Evolutionary conservation across 768 basidiomycete genomes (phyloP), one percentile per base, ranked within the genome.

Genomic region (Calvatia gigantea): DNA sequence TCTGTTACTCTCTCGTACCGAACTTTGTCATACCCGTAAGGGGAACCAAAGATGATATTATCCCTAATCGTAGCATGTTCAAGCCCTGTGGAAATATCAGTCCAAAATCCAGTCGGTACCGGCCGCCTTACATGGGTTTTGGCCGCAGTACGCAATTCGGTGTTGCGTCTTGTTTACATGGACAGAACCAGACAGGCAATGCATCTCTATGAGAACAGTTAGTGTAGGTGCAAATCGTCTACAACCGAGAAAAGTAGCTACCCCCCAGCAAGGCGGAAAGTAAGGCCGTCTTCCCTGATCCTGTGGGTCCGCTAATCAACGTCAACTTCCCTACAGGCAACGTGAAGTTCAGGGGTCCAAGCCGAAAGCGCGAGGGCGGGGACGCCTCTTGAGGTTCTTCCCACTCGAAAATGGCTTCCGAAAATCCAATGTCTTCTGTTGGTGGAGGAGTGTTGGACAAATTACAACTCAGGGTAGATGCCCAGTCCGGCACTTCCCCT

Each of bases 61-160:
- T 91, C 89, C 19, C 81, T 75, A 55, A 94, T 90, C 0, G 89
- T 88, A 1, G 87, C 89, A 65, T 91, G 87, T 64, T 89, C 85
- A 6, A 91, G 77, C 87, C 87, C 89, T 74, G 69, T 45, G 41
- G 57, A 46, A 31, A 15, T 17, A 17, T 37, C 27, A 43, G 11
- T 23, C 32, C 37, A 32, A 31, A n/a, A 21, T 2, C 14, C 5
- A 8, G 28, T 37, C 19, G 44, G 39, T 53, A 12, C 14, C 23
- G 43, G 51, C n/a, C 27, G n/a, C 62, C 76, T 56, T 42, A 82
- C 84, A 86, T 51, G 84, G 80, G 60, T 75, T 83, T 63, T 88
- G 86, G 0, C 81, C 83, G 61, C 85, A 86, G 64, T 85, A 88
- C 1, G 87, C 87, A 8, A 88, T 80, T 42, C 75, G 75, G 60